Conservation (phyloP, 2,329 filamentous ascomycete species). For the Sclerotinia trifoliorum region DNA sequence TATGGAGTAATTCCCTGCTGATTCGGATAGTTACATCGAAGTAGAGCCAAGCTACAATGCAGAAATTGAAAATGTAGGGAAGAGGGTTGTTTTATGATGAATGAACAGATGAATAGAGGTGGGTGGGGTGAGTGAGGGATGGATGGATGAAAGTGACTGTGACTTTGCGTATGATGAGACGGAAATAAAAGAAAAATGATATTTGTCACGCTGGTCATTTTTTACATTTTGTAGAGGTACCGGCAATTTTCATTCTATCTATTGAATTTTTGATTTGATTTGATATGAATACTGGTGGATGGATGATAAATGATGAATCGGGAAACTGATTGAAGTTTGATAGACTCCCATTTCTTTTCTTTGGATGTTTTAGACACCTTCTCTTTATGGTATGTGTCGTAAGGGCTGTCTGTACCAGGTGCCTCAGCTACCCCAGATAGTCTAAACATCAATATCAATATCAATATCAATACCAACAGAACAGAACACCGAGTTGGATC, state of each 20-base stretch:
- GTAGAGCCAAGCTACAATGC: slow-evolving; percentile 2
- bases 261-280: neutral
- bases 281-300: too few species aligned
- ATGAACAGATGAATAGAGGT: neutral
- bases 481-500: neutral
- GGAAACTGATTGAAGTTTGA: neutral
- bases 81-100: slow-evolving; percentile 1
- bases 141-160: neutral
- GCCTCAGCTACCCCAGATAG: neutral
- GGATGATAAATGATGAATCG: neutral
- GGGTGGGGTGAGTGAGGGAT: neutral
- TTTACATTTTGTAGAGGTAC: neutral
- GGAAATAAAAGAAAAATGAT: neutral
- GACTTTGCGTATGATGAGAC: neutral
- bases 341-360: neutral
- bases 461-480: neutral
- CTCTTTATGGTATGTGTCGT: neutral
- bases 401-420: neutral
- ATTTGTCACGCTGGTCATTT: too few species aligned
- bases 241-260: neutral
- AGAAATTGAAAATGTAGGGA: neutral
- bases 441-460: neutral
- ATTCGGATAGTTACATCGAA: neutral
- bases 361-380: neutral
- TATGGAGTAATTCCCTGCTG: neutral